Evolutionary conservation across 2,329 filamentous ascomycete species (phyloP).

Genomic region (Fusarium goolgardi): DNA sequence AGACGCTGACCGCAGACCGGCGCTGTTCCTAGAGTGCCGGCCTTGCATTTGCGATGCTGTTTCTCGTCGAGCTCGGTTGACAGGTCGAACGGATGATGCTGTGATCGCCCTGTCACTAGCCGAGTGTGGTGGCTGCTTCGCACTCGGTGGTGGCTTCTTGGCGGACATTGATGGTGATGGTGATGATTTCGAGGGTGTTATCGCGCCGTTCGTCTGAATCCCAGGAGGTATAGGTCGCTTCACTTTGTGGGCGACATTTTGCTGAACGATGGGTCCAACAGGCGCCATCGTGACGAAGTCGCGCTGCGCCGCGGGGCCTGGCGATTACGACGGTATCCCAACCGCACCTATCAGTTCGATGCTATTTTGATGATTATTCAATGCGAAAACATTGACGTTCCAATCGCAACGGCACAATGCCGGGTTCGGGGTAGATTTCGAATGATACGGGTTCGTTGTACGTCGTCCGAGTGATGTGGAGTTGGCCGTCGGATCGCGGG

Average conservation of each 20-base stretch:
- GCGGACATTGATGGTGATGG: constrained; percentile 68
- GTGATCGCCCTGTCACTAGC: constrained; percentile 54
- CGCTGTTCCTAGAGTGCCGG: constrained; percentile 63
- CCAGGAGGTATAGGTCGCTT: constrained; percentile 75
- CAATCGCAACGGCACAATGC: constrained; percentile 32
- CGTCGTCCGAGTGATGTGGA: constrained; percentile 42
- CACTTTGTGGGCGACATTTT: constrained; percentile 65
- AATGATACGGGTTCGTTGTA: constrained; percentile 34
- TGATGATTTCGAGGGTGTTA: constrained; percentile 67
- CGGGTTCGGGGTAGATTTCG: constrained; percentile 14
- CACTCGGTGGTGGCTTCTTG: constrained; percentile 63
- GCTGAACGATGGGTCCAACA: constrained; percentile 61
- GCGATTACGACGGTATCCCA: constrained; percentile 29
- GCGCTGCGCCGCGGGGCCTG: constrained; percentile 44
- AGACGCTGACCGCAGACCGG: constrained; percentile 62
- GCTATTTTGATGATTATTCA: constrained; percentile 24
- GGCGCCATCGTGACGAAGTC: constrained; percentile 63
- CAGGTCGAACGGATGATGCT: constrained; percentile 59
- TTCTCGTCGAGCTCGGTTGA: constrained; percentile 71
- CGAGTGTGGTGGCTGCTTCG: constrained; percentile 55
- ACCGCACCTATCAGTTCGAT: constrained; percentile 33
- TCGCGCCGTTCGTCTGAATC: constrained; percentile 72
- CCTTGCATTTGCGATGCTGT: constrained; percentile 57
- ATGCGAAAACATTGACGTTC: constrained; percentile 42
- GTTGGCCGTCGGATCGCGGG: constrained; percentile 34